These are phyloP conservation scores for Coprinellus micaceus DNA, from an alignment of 768 basidiomycete genomes.

Conservation along the genomic window DNA sequence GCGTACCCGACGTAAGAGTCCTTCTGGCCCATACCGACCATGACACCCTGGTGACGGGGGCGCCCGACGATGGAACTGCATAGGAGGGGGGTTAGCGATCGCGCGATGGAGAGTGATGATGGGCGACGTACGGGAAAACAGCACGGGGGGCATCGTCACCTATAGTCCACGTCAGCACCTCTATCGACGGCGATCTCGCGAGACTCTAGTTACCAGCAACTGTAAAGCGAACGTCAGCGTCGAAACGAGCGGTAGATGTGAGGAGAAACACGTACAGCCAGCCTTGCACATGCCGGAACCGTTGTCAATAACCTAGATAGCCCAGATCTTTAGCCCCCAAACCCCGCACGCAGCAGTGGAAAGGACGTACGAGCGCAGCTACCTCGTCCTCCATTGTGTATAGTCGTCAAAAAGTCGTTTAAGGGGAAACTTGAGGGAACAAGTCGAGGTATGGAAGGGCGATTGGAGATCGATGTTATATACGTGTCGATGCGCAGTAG, in stretches of 20 bases:
- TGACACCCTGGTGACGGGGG: constrained; percentile 90
- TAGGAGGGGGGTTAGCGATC: constrained; percentile 5
- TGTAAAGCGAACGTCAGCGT: constrained; percentile 29
- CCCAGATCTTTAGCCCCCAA: neutral
- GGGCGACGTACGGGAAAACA: constrained; percentile 85
- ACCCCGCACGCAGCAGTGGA: no score
- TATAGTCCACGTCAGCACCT: constrained; percentile 17
- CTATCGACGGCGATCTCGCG: constrained; percentile 6
- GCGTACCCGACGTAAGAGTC: constrained; percentile 92
- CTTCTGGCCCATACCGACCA: constrained; percentile 97
- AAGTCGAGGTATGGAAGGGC: neutral
- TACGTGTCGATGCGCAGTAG: constrained; percentile 9
- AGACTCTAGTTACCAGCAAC: constrained; percentile 54
- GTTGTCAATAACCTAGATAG: constrained; percentile 42
- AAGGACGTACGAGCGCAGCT: constrained; percentile 11
- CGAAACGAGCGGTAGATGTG: constrained; percentile 8
- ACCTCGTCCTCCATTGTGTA: constrained; percentile 13
- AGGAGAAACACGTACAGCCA: constrained; percentile 70
- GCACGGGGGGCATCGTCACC: constrained; percentile 90
- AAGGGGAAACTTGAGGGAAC: constrained; percentile 4
- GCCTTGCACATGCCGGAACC: constrained; percentile 99
- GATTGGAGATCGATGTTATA: constrained; percentile 11
- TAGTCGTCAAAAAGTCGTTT: constrained; percentile 4
- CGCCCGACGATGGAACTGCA: constrained; percentile 88
- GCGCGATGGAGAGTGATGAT: neutral